Base-by-base conservation (phyloP, 805 yeast species). In the Maudiozyma turicensis region DNA sequence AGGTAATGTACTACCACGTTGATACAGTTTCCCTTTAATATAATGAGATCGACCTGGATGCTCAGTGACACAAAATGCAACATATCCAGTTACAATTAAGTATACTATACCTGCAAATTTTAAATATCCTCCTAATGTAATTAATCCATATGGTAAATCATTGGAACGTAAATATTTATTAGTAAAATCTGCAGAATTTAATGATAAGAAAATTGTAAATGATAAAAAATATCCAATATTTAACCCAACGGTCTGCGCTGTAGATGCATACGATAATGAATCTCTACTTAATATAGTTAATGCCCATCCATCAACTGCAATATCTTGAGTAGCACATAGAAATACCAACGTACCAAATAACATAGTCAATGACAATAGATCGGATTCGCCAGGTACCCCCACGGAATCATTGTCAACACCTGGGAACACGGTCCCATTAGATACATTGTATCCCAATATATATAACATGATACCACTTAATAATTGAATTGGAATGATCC, bases 261-360 rank as follows among this genome's bases (percentile, higher is more conserved):
- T 93, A 5, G 96, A 86, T 0, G 99, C 98, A 70, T 81, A 93
- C 14, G 95, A 82, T 52, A 93, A 72, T 11, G 95, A 84, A 30
- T 78, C 78, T 29, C 81, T 81, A 14, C 90, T 80, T 47, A 93
- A 72, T 39, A 91, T 80, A 1, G 96, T 93, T 60, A 93, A 70
- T 0, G 98, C 97, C 99, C 99, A 93, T 9, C 99, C 98, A 69
- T 93, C 99, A 26, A 93, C 99, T 0, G 99, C 98, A 49, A 93
- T 93, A 64, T 93, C 99, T 66, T 93, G 99, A 0, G 99, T 91
- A 0, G 98, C 97, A 69, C 97, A 90, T 51, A 90, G 73, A 50
- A 91, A 78, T 33, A 93, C 93, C 51, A 93, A 70, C 26, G 80
- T 54, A 58, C 90, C 86, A 67, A 93, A 93, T 49, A 80, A 74